A percentile compares a stretch with the other conserved stretches of the same genome.
Evolutionary conservation across 305 asterid genomes (phyloP).

Genomic region (Solanum hybrid): DNA sequence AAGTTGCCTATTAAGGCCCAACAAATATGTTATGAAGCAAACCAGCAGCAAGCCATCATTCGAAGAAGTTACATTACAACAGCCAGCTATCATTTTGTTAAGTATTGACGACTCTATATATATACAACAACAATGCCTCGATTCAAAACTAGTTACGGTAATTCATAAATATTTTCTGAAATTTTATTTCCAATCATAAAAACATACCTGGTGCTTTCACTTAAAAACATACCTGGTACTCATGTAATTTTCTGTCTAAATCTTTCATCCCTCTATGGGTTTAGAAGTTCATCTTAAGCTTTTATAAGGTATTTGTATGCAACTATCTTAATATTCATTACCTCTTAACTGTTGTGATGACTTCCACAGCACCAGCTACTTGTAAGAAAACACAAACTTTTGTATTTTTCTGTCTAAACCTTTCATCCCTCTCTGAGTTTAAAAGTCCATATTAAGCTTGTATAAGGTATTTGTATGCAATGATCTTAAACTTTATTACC

Average conservation of each 20-base stretch:
- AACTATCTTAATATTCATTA: background rate
- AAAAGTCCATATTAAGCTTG: background rate
- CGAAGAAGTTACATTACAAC: background rate
- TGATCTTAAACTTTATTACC: slow-evolving; percentile 12
- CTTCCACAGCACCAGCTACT: slow-evolving; percentile 34
- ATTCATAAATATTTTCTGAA: background rate
- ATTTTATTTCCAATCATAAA: background rate
- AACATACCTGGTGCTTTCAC: background rate
- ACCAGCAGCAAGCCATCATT: background rate
- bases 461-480: background rate
- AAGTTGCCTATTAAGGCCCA: background rate
- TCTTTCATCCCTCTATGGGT: background rate
- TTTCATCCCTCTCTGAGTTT: background rate
- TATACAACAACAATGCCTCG: background rate
- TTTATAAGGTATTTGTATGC: background rate
- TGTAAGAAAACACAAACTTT: background rate
- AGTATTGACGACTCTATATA: background rate
- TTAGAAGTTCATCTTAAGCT: background rate
- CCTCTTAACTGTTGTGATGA: slow-evolving; percentile 31
- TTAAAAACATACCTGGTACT: background rate
- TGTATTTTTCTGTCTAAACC: background rate
- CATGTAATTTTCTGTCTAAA: background rate
- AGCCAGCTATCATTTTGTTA: background rate
- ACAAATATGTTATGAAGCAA: background rate
- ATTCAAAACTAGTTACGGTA: background rate